These are phyloP conservation scores for Quercus suber DNA, from an alignment of 306 rosid species.

Conservation along the genomic window DNA sequence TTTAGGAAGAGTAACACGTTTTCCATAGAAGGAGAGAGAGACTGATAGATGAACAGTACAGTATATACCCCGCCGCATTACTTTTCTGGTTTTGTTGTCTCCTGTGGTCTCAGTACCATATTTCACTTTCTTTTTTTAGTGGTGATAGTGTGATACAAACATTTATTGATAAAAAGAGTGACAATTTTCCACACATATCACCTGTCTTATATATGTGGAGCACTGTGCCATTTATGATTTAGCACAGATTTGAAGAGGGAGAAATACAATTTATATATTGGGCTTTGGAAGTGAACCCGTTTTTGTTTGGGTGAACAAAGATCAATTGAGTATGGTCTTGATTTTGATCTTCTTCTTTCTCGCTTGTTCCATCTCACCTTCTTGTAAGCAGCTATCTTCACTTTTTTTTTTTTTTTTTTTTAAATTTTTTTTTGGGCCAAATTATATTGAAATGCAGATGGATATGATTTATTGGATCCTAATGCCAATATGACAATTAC, in stretches of 20 bases:
- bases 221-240: too few relatives aligned
- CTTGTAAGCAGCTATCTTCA: conserved; percentile 38
- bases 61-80: too few relatives aligned
- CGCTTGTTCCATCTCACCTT: conserved; percentile 30
- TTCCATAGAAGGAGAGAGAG: too few relatives aligned
- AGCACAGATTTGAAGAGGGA: too few relatives aligned
- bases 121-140: too few relatives aligned
- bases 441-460: conserved; percentile 53
- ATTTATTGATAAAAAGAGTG: neutral
- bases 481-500: conserved; percentile 52
- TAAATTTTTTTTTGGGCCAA: neutral
- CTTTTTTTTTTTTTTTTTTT: neutral
- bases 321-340: conserved; percentile 17
- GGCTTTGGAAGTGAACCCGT: conserved; percentile 8
- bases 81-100: too few relatives aligned
- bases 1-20: too few relatives aligned
- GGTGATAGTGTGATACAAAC: too few relatives aligned
- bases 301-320: conserved; percentile 11
- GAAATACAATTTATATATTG: neutral
- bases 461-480: conserved; percentile 68
- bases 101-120: too few relatives aligned
- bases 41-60: too few relatives aligned
- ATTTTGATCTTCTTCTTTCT: conserved; percentile 33
- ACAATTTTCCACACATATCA: neutral
- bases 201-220: too few relatives aligned